Evolutionary conservation across 208 protist genomes (phyloP).

Genomic region (Leishmania guyanensis): DNA sequence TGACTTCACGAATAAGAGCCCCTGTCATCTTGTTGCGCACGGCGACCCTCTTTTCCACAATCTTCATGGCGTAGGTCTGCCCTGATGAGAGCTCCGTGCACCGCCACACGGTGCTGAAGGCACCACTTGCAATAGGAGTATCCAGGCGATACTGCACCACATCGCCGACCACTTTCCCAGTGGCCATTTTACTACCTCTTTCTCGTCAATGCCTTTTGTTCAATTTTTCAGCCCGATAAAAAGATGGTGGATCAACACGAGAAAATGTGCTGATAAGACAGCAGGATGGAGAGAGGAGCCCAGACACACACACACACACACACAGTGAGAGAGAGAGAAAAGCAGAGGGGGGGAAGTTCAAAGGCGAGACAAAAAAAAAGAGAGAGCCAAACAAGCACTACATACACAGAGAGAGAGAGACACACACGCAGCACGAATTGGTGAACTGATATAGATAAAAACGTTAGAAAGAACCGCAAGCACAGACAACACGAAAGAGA

Average conservation of each 20-base stretch:
- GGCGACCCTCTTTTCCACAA: conserved; percentile 52
- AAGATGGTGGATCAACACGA: not conserved
- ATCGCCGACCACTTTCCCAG: conserved; percentile 62
- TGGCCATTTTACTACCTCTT: conserved; percentile 28
- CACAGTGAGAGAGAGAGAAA: not conserved
- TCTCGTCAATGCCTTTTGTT: not conserved
- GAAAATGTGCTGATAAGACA: not conserved
- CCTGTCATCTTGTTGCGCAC: conserved; percentile 55
- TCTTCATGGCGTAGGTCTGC: conserved; percentile 68
- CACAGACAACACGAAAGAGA: not conserved
- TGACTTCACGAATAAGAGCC: conserved; percentile 69
- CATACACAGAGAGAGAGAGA: not conserved
- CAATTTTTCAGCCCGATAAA: not conserved
- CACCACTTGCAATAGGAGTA: conserved; percentile 59
- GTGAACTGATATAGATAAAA: not conserved
- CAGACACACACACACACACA: too few species aligned
- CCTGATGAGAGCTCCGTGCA: conserved; percentile 50
- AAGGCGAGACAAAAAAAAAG: conserved; percentile 17
- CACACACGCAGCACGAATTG: not conserved
- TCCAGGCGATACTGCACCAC: conserved; percentile 65
- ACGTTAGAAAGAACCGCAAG: not conserved
- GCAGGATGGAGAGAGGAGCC: not conserved
- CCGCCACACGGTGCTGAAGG: conserved; percentile 85
- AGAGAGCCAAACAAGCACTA: conserved; percentile 1
- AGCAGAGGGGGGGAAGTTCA: not conserved